phyloP scores from a whole-genome alignment of 2,329 filamentous ascomycete genomes.

The Arthrobotrys iridis region DNA sequence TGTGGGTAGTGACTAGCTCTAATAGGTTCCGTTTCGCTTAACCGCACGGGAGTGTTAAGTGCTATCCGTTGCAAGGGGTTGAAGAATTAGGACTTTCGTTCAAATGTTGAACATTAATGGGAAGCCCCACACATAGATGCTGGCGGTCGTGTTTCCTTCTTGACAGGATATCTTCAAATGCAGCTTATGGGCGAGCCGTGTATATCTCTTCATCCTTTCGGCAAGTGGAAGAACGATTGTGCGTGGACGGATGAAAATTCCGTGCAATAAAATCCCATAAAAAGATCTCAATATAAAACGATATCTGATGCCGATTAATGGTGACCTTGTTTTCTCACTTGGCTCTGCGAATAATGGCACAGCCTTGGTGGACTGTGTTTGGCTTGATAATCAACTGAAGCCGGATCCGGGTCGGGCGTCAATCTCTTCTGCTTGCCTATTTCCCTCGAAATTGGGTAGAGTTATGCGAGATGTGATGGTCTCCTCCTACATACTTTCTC shows the following conservation, averaged over 20 bases:
- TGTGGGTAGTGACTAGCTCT: not conserved
- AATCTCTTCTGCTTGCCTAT: conserved; percentile 34
- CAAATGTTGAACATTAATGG: conserved; percentile 6
- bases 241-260: not conserved
- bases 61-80: conserved; percentile 15
- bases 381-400: conserved; percentile 20
- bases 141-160: conserved; percentile 11
- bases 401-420: not conserved
- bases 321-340: not conserved
- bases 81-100: not conserved
- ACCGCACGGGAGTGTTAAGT: conserved; percentile 38
- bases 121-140: not conserved
- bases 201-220: conserved; percentile 5
- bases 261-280: not conserved
- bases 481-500: not conserved
- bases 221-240: conserved; percentile 3
- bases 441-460: conserved; percentile 34
- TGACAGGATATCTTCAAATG: conserved; percentile 11
- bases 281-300: conserved; percentile 2
- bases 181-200: conserved; percentile 5
- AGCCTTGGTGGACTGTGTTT: conserved; percentile 6
- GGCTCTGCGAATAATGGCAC: not conserved
- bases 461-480: conserved; percentile 30
- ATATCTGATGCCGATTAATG: not conserved
- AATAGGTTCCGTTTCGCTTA: conserved; percentile 31